Conservation (phyloP, 1,284 basidiomycete genomes). For the Testicularia cyperi region DNA sequence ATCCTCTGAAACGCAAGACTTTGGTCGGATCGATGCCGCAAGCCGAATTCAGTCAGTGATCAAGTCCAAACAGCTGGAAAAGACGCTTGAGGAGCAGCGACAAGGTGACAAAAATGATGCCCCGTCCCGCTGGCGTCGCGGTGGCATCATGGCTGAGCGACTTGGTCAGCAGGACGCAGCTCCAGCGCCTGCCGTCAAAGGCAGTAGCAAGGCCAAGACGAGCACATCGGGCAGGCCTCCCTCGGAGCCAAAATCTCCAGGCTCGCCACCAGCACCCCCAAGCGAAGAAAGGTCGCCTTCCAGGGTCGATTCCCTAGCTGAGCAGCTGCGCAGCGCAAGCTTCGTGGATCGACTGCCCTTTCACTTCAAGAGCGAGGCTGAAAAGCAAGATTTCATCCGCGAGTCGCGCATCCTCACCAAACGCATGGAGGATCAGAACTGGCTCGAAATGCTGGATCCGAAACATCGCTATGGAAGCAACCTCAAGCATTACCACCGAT, state of each 20-base stretch:
- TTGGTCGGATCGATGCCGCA: constrained; percentile 19
- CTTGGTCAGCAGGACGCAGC: constrained; percentile 19
- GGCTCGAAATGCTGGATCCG: constrained; percentile 41
- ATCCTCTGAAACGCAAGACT: constrained; percentile 3
- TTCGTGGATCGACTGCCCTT: constrained; percentile 38
- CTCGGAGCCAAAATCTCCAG: too few relatives aligned
- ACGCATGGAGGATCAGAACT: constrained; percentile 37
- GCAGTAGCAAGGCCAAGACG: constrained; percentile 8
- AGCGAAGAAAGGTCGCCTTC: neutral
- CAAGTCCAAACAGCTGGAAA: constrained; percentile 9
- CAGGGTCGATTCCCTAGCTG: constrained; percentile 15
- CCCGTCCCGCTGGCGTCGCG: constrained; percentile 21
- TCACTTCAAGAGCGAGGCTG: constrained; percentile 19
- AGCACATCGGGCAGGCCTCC: too few relatives aligned
- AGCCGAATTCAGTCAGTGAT: constrained; percentile 23
- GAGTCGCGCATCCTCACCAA: constrained; percentile 30
- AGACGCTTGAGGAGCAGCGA: constrained; percentile 26
- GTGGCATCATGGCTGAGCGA: constrained; percentile 19
- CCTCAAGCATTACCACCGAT: constrained; percentile 41
- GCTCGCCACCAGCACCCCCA: neutral
- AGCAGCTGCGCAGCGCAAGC: constrained; percentile 15
- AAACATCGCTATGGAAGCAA: constrained; percentile 46
- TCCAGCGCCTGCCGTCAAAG: constrained; percentile 19
- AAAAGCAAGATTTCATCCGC: constrained; percentile 18
- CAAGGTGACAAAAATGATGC: constrained; percentile 28